Base-by-base conservation (phyloP, 169 alveolate species). In the Plasmodium reichenowi region DNA sequence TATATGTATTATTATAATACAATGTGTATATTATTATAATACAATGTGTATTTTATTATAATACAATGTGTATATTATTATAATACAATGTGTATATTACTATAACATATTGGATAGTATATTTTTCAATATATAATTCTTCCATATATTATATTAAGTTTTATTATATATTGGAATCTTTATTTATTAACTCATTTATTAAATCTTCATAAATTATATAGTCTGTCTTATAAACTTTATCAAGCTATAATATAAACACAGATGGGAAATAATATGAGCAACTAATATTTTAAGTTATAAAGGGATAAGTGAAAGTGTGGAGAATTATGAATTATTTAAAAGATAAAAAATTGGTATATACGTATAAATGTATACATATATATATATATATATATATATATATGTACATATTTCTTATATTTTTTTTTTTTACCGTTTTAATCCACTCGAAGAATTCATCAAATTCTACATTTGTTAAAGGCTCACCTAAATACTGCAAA, bases 361-460 rank as follows among this genome's bases (percentile, higher is more conserved):
- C 47, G 5, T 38, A 38, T 5, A 6, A 20, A 22, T 17, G 7
- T 2, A 24, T 43, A 0, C 72, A 2, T 24, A 60, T 24, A 62
- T 22, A 17, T 4, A 24, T 62, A 43, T 26, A 62, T 62, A 29
- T 67, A 67, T 12, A 67, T 67, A 38, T 32, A 43, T 67, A 38
- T 67, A 24, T 9, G 0, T 15, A 9, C 29, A 66, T 10, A 48
- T 32, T 6, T 66, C 7, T 10, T 66, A 26, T 29, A 10, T 38
- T 64, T 38, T 64, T 13, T 26, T n/a, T 47, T 48, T 50, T 68
- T 83, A 83, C 91, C 26, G 83, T 83, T 63, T 67, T 83, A 32
- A 83, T 68, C 91, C 91, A 83, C n/a, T 67, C 72, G 43, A 48
- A 83, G 50, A 83, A 83, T 22, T 83, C 91, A 73, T 83, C 91